phyloP scores from a whole-genome alignment of 106 monocot species.

The Phalaenopsis aphrodite region DNA sequence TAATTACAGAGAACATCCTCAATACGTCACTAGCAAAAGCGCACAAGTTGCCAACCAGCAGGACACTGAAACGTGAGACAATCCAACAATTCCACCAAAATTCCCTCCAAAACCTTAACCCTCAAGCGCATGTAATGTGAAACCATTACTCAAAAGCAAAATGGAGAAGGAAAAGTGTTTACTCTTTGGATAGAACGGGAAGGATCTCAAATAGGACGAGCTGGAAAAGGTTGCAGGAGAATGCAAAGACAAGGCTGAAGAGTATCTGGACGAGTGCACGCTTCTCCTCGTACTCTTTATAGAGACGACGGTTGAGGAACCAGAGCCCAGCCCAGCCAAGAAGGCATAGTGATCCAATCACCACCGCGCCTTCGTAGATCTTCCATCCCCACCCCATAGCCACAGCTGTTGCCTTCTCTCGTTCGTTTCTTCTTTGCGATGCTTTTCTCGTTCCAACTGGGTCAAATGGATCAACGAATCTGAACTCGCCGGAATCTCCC shows the following conservation, averaged over 20 bases:
- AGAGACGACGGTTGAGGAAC: slow-evolving; percentile 88
- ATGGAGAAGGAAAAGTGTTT: background rate
- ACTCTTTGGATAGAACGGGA: slow-evolving; percentile 92
- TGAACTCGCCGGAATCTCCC: background rate
- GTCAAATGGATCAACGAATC: background rate
- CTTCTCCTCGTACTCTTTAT: slow-evolving; percentile 99
- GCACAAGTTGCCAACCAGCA: background rate
- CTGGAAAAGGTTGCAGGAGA: slow-evolving; percentile 98
- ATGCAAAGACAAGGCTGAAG: slow-evolving; percentile 91
- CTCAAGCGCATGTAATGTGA: background rate
- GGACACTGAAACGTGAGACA: too few relatives aligned
- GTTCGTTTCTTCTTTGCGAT: background rate
- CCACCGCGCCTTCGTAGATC: slow-evolving; percentile 62
- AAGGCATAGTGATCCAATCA: slow-evolving; percentile 40
- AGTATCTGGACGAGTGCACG: slow-evolving; percentile 92
- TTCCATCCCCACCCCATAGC: slow-evolving; percentile 53
- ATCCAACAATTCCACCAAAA: background rate
- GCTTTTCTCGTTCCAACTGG: background rate
- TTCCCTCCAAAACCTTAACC: background rate
- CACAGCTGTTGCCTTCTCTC: background rate
- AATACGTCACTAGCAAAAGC: background rate
- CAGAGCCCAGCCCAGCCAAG: slow-evolving; percentile 94
- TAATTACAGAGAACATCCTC: background rate
- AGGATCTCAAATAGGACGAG: slow-evolving; percentile 99
- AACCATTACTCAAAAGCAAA: background rate